Base-by-base conservation (phyloP, 1,284 basidiomycete species). In the Apiotrichum montevideense region DNA sequence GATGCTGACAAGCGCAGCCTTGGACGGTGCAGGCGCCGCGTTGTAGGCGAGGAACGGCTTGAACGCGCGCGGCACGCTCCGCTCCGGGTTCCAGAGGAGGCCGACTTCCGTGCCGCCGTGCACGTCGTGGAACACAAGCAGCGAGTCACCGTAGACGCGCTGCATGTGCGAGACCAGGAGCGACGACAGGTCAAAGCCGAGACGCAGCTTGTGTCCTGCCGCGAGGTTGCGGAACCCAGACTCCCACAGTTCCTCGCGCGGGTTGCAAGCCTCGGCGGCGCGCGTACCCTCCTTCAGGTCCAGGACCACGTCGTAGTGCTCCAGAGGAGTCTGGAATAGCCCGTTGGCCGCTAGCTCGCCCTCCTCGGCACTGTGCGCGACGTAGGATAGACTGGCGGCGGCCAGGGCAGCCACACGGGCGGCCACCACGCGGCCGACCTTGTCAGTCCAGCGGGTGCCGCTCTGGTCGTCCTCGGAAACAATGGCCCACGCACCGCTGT, bases 281-380 rank as follows among this genome's bases (percentile, higher is more conserved):
- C 90, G 84, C 3, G 90, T 83, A 11, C 77, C 56, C 0, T 85
- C 80, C 40, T 90, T 80, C 15, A 98, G 81, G 56, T 87, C 82
- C 39, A 98, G 80, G 29, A 96, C 65, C 64, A 96, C 83, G 67
- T 97, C 88, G 72, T 96, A 98, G 68, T 93, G 87, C 8, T 83
- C 79, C 0, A 84, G 82, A 0, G 93, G 88, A 63, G 96, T 91
- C 8, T 83, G 79, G 77, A 98, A 96, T 49, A 98, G 80, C 15
- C 82, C 79, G 87, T 93, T 56, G 4, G 73, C 66, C 46, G 71
- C 61, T 15, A 78, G 50, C 34, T 61, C 54, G 32, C 59, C 64
- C 15, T 13, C 21, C 47, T 68, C 51, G 35, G 61, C 48, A 53
- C 68, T 57, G 63, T 57, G 58, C 53, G 68, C 61, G 4, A 76